Conservation (phyloP, 306 rosid genomes). For the Mimosa pudica region DNA sequence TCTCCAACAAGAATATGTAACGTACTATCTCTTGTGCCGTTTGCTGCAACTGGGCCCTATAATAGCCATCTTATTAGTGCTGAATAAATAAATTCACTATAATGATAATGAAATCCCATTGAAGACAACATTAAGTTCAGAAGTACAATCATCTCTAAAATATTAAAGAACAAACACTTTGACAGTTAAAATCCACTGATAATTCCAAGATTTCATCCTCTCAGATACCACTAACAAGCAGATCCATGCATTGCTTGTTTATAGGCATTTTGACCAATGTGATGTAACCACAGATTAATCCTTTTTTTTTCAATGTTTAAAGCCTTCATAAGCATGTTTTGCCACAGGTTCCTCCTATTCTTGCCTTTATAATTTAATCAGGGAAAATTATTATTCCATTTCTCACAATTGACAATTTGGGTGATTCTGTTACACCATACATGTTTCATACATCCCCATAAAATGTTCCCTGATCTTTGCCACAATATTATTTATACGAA, state of each 20-base stretch:
- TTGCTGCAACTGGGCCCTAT: conserved; percentile 83
- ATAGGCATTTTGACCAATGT: conserved; percentile 3
- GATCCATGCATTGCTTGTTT: conserved; percentile 25
- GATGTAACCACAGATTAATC: conserved; percentile 18
- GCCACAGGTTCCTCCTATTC: conserved; percentile 6
- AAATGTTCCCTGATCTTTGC: conserved; percentile 19
- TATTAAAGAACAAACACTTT: conserved; percentile 13
- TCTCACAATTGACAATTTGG: neutral
- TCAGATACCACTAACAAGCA: conserved; percentile 19
- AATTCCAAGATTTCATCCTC: conserved; percentile 18
- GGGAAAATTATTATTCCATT: conserved; percentile 4
- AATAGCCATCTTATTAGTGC: conserved; percentile 39
- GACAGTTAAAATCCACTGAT: conserved; percentile 19
- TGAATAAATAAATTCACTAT: conserved; percentile 25
- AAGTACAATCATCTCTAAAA: conserved; percentile 19
- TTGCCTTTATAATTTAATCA: neutral
- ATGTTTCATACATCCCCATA: conserved; percentile 27
- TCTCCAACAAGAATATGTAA: conserved; percentile 89
- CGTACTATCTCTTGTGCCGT: conserved; percentile 87
- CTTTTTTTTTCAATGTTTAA: neutral
- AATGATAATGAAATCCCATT: conserved; percentile 29
- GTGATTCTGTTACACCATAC: conserved; percentile 16
- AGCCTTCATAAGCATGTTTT: conserved; percentile 22
- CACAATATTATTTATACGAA: conserved; percentile 5
- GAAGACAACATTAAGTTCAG: conserved; percentile 5